phyloP scores from a whole-genome alignment of 2,329 filamentous ascomycete genomes.

The Aaosphaeria pasadenensis region DNA sequence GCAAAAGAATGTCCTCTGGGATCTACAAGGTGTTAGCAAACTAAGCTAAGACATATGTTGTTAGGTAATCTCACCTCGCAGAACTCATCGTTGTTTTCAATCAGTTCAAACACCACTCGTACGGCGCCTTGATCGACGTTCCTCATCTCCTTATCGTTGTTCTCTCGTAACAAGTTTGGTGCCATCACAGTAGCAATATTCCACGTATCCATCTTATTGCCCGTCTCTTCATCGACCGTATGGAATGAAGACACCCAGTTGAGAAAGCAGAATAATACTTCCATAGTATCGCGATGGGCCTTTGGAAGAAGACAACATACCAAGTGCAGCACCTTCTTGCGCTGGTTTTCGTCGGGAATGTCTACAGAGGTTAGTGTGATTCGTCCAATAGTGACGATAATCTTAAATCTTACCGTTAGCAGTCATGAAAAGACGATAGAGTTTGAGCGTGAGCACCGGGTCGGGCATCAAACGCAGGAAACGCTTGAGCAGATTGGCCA shows the following conservation, averaged over 20 bases:
- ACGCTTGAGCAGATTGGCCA: conserved; percentile 90
- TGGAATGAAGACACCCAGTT: conserved; percentile 98
- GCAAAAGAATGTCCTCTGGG: conserved; percentile 83
- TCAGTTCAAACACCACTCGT: conserved; percentile 85
- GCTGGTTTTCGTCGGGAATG: conserved; percentile 76
- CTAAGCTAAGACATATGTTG: background rate
- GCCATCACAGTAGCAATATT: conserved; percentile 97
- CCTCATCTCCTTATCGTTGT: conserved; percentile 43
- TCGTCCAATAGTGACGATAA: background rate
- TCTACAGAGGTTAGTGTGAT: conserved; percentile 44
- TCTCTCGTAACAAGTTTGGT: conserved; percentile 85
- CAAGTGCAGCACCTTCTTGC: conserved; percentile 82
- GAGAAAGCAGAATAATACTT: conserved; percentile 92
- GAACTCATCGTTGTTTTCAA: conserved; percentile 92
- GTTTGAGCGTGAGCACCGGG: conserved; percentile 89
- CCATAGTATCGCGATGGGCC: conserved; percentile 85
- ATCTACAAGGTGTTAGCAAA: conserved; percentile 58
- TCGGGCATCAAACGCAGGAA: conserved; percentile 94
- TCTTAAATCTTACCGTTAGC: conserved; percentile 64
- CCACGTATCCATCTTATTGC: conserved; percentile 98
- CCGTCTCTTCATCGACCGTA: conserved; percentile 92
- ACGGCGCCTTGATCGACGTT: conserved; percentile 94
- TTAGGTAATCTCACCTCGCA: conserved; percentile 72
- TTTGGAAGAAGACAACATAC: conserved; percentile 92
- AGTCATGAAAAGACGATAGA: conserved; percentile 85